These are phyloP conservation scores for Purpureocillium takamizusanense DNA, from an alignment of 2,329 filamentous ascomycete genomes.

Conservation along the genomic window DNA sequence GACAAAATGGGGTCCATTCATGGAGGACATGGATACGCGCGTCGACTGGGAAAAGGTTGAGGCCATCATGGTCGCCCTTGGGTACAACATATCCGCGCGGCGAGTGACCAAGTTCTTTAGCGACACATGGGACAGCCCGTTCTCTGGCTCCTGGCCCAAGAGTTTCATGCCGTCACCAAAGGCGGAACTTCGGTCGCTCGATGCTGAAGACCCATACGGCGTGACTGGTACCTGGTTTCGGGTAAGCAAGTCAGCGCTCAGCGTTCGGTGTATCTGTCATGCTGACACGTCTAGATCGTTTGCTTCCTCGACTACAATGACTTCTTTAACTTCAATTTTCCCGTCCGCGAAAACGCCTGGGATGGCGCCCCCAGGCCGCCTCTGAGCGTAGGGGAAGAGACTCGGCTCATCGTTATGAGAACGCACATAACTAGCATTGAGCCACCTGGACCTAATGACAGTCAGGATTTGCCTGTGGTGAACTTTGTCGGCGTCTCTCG, in stretches of 20 bases:
- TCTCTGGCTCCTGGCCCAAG: slow-evolving; percentile 43
- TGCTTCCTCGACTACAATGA: slow-evolving; percentile 60
- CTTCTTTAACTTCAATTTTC: slow-evolving; percentile 65
- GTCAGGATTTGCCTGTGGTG: slow-evolving; percentile 52
- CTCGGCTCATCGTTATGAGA: slow-evolving; percentile 61
- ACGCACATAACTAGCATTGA: slow-evolving; percentile 54
- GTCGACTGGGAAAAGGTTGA: slow-evolving; percentile 79
- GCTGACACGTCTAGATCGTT: slow-evolving; percentile 24
- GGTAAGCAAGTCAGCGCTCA: slow-evolving; percentile 27
- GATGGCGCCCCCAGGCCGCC: slow-evolving; percentile 37
- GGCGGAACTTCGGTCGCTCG: slow-evolving; percentile 31
- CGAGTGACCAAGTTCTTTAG: slow-evolving; percentile 36
- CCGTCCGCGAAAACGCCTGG: slow-evolving; percentile 27
- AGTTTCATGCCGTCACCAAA: slow-evolving; percentile 33
- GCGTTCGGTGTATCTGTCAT: not conserved
- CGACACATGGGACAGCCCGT: slow-evolving; percentile 46
- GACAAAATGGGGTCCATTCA: slow-evolving; percentile 64
- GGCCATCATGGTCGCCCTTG: slow-evolving; percentile 61
- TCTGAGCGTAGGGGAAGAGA: slow-evolving; percentile 56
- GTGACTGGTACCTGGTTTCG: slow-evolving; percentile 64
- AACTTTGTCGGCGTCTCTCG: slow-evolving; percentile 56
- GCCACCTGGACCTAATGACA: slow-evolving; percentile 47
- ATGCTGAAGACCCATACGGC: slow-evolving; percentile 58
- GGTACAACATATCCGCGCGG: slow-evolving; percentile 49
- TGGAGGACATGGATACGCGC: slow-evolving; percentile 47